A percentile compares a stretch with the other conserved stretches of the same genome.
Evolutionary conservation across 179 eudicot genomes (phyloP).

Genomic region (Drosera spatulata): DNA sequence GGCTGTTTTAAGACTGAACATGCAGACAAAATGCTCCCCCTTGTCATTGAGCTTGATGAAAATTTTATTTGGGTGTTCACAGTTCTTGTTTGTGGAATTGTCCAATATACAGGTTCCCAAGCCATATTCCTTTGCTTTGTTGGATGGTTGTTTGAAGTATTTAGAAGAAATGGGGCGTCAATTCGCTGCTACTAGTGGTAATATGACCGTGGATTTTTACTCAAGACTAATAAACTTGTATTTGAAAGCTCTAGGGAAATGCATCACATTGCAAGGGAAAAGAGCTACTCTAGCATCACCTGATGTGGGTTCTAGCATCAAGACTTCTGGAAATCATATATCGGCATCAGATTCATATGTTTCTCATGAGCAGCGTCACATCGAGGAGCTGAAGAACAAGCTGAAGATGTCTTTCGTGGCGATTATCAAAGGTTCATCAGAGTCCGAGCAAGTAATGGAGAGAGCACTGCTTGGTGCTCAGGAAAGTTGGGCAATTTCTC

Average conservation of each 20-base stretch:
- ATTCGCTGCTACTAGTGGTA: conserved; percentile 30
- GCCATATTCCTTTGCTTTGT: conserved; percentile 40
- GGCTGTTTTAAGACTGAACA: conserved; percentile 55
- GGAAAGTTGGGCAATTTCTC: conserved; percentile 36
- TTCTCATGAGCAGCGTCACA: conserved; percentile 20
- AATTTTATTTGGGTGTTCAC: conserved; percentile 40
- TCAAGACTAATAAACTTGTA: conserved; percentile 57
- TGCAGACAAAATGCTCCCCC: conserved; percentile 35
- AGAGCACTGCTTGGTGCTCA: conserved; percentile 60
- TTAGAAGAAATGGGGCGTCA: conserved; percentile 66
- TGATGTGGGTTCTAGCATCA: conserved; percentile 55
- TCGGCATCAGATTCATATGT: conserved; percentile 17
- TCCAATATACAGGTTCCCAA: conserved; percentile 29
- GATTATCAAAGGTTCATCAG: conserved; percentile 53
- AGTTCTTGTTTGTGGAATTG: conserved; percentile 43
- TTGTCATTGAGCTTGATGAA: conserved; percentile 32
- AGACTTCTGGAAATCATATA: conserved; percentile 19
- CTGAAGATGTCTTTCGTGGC: conserved; percentile 59
- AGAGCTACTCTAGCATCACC: conserved; percentile 60
- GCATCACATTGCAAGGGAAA: conserved; percentile 81
- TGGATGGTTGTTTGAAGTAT: conserved; percentile 62
- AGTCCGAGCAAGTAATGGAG: conserved; percentile 51
- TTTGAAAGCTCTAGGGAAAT: conserved; percentile 67
- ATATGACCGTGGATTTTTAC: conserved; percentile 30
- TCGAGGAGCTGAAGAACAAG: conserved; percentile 52